Base-by-base conservation (phyloP, 2,329 filamentous ascomycete species). In the Tolypocladium tropicale region DNA sequence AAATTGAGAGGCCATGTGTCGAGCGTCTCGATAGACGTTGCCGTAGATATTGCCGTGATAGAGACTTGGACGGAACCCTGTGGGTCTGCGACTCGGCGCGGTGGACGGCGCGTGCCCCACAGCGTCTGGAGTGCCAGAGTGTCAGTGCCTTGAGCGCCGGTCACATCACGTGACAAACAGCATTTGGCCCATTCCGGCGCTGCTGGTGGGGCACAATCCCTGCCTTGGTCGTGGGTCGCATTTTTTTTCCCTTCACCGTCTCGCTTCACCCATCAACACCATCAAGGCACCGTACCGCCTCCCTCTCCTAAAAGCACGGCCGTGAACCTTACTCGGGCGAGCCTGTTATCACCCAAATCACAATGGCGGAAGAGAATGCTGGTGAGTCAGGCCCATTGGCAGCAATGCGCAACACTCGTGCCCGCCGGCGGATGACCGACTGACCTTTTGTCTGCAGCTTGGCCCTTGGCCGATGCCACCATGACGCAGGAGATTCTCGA, bases 401-500 rank as follows among this genome's bases (percentile, higher is more conserved):
- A 18, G 25, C 28, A 18, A 49, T 32, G 46, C 46, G 43, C 43
- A 25, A 48, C 25, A 28, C 46, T 49, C 46, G 16, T 12, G 46
- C 25, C n/a, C 6, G 12, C 21, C 10, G 21, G 12, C 41, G 11
- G 41, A 21, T 16, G 21, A 43, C 41, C 25, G 41, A 49, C 25
- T 49, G n/a, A n/a, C n/a, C n/a, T n/a, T n/a, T 28, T 32, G 46
- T 48, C 52, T 23, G 46, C 59, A 82, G 84, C 85, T 62, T 89
- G 85, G 85, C 86, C 85, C 59, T 72, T 88, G 70, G 86, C 88
- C 72, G 86, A 90, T 69, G 79, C 83, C 68, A 81, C 83, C 65
- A 79, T 95, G 61, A 83, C 88, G 56, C 86, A 91, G 77, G 85
- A 92, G 71, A 84, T 96, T 61, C 83, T 96, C 61, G 88, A 95